These are phyloP conservation scores for Boletus rubescentipes DNA, from an alignment of 768 basidiomycete species.

Conservation along the genomic window DNA sequence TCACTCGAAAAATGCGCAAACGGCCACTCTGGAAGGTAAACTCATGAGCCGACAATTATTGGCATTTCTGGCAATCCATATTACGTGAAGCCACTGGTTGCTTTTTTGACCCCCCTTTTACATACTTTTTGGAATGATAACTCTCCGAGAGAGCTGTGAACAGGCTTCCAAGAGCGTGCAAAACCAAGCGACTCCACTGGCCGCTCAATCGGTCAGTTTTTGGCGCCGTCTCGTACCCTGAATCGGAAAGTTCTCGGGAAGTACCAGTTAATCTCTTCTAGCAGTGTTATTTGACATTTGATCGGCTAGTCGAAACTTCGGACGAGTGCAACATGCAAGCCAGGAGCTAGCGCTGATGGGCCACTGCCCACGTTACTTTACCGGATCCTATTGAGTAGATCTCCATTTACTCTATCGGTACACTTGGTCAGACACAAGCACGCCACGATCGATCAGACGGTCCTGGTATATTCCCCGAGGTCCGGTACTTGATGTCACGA, in stretches of 20 bases:
- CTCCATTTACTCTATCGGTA: constrained; percentile 15
- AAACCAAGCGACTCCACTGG: constrained; percentile 1
- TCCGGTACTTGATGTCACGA: constrained; percentile 54
- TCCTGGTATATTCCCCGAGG: no score
- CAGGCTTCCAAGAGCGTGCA: not conserved
- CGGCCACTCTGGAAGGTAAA: constrained; percentile 81
- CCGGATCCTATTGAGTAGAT: constrained; percentile 22
- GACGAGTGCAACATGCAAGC: constrained; percentile 8
- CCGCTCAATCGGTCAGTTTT: not conserved
- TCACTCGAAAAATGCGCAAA: constrained; percentile 85
- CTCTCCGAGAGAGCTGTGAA: constrained; percentile 1
- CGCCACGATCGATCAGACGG: constrained; percentile 50
- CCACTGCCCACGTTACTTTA: not conserved
- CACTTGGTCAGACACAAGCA: constrained; percentile 38
- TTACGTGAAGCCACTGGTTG: constrained; percentile 30
- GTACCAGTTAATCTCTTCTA: constrained; percentile 32
- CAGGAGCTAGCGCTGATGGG: no score
- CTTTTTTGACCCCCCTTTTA: constrained; percentile 21
- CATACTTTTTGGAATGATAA: constrained; percentile 19
- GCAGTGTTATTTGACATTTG: constrained; percentile 20
- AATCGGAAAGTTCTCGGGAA: constrained; percentile 17
- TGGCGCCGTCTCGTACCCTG: constrained; percentile 2
- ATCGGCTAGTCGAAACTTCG: constrained; percentile 18
- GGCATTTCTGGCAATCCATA: constrained; percentile 15
- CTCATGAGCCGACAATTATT: constrained; percentile 50